A percentile compares a stretch with the other conserved stretches of the same genome.
phyloP scores from a whole-genome alignment of 345 rosid species.

The Litchi chinensis region DNA sequence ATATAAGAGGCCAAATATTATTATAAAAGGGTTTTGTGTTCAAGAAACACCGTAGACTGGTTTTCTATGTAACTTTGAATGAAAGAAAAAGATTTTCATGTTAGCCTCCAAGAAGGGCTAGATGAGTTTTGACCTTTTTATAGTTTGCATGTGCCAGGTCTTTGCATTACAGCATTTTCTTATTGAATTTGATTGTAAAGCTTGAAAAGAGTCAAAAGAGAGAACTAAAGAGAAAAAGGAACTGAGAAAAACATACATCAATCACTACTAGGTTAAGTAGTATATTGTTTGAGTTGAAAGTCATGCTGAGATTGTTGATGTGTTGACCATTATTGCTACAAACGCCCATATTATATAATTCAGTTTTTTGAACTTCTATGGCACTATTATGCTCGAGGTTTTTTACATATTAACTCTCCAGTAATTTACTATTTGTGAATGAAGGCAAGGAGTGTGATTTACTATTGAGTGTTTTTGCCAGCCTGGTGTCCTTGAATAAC shows the following conservation, averaged over 20 bases:
- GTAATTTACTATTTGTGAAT: not conserved
- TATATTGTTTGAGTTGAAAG: constrained; percentile 14
- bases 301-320: not conserved
- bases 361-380: not conserved
- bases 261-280: not conserved
- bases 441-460: not conserved
- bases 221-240: not conserved
- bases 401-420: not conserved
- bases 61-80: not conserved
- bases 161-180: not conserved
- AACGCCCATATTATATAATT: not conserved
- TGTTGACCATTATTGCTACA: constrained; percentile 8
- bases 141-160: not conserved
- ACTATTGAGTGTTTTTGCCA: not conserved
- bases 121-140: not conserved
- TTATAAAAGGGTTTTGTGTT: not conserved
- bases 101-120: not conserved
- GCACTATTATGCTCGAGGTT: not conserved
- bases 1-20: not conserved
- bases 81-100: not conserved
- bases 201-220: not conserved
- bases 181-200: constrained; percentile 5
- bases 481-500: not conserved
- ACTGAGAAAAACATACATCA: not conserved
- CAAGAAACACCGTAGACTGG: not conserved